These are phyloP conservation scores for Pseudogymnoascus destructans DNA, from an alignment of 2,329 filamentous ascomycete genomes.

Conservation along the genomic window DNA sequence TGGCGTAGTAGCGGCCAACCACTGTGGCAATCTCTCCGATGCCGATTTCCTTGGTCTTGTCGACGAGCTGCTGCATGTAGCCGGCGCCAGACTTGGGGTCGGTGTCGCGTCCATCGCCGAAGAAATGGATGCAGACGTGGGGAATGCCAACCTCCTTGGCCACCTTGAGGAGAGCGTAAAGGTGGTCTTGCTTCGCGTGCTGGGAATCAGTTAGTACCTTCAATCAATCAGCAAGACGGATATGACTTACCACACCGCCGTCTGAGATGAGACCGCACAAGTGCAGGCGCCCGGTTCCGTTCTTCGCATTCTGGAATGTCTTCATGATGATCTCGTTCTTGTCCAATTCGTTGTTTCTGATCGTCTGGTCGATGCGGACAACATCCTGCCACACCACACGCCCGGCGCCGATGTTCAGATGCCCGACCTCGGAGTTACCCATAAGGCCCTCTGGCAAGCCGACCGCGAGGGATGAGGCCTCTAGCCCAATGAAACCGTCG, in stretches of 20 bases:
- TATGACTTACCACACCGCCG: conserved; percentile 62
- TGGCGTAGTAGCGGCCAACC: conserved; percentile 93
- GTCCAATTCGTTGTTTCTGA: conserved; percentile 41
- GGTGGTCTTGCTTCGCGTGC: conserved; percentile 91
- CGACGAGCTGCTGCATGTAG: conserved; percentile 78
- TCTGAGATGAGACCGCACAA: conserved; percentile 86
- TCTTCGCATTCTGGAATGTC: conserved; percentile 66
- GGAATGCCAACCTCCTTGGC: conserved; percentile 81
- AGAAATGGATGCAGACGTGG: conserved; percentile 97
- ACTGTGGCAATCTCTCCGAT: conserved; percentile 81
- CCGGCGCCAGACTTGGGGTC: conserved; percentile 86
- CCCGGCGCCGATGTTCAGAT: conserved; percentile 95
- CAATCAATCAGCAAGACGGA: conserved; percentile 1
- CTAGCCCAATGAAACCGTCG: conserved; percentile 81
- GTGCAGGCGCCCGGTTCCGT: conserved; percentile 83
- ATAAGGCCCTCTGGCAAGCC: conserved; percentile 93
- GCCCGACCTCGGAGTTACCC: conserved; percentile 98
- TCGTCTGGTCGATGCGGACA: conserved; percentile 83
- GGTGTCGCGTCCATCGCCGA: conserved; percentile 93
- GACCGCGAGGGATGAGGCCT: conserved; percentile 90
- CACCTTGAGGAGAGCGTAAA: conserved; percentile 74
- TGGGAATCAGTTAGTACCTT: conserved; percentile 24
- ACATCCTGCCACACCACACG: conserved; percentile 98
- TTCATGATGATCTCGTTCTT: conserved; percentile 31
- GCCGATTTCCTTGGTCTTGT: conserved; percentile 70